phyloP scores from a whole-genome alignment of 805 yeast genomes.

The Nakazawaea ambrosiae region DNA sequence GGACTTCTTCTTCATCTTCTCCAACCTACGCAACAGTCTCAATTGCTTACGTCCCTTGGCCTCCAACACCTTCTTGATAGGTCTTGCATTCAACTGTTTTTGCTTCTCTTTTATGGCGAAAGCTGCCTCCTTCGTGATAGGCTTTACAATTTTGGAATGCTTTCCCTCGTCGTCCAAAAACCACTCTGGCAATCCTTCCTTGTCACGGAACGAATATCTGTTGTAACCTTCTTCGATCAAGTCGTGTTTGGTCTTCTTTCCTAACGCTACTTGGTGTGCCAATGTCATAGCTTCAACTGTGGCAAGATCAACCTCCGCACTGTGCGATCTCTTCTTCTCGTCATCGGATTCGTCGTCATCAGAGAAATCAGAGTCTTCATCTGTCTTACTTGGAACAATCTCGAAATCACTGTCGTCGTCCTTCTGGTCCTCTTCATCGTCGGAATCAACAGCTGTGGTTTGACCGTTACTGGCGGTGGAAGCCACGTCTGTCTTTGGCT shows the following conservation, averaged over 20 bases:
- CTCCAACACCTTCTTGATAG: slow-evolving; percentile 97
- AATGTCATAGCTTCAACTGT: slow-evolving; percentile 97
- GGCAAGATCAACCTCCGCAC: slow-evolving; percentile 70
- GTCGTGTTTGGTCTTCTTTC: slow-evolving; percentile 79
- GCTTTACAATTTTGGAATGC: slow-evolving; percentile 81
- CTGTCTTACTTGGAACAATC: slow-evolving; percentile 25
- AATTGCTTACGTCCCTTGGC: slow-evolving; percentile 94
- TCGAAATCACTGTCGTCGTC: slow-evolving; percentile 35
- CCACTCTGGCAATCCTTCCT: slow-evolving; percentile 94
- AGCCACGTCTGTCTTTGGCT: background rate
- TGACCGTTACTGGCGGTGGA: background rate
- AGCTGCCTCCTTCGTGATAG: slow-evolving; percentile 93
- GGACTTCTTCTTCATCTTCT: slow-evolving; percentile 85
- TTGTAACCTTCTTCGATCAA: slow-evolving; percentile 90
- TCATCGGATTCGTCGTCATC: slow-evolving; percentile 49
- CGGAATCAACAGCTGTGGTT: slow-evolving; percentile 24
- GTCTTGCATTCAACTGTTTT: slow-evolving; percentile 88
- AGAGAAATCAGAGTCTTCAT: slow-evolving; percentile 30
- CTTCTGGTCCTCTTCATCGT: slow-evolving; percentile 27
- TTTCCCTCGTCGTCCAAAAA: slow-evolving; percentile 85
- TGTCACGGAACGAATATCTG: slow-evolving; percentile 85
- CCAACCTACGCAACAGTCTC: slow-evolving; percentile 83
- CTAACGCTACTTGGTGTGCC: slow-evolving; percentile 92
- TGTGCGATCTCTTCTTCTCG: slow-evolving; percentile 37
- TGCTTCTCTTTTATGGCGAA: slow-evolving; percentile 68